Evolutionary conservation across 2,329 filamentous ascomycete genomes (phyloP).

Genomic region (Phialophora chinensis): DNA sequence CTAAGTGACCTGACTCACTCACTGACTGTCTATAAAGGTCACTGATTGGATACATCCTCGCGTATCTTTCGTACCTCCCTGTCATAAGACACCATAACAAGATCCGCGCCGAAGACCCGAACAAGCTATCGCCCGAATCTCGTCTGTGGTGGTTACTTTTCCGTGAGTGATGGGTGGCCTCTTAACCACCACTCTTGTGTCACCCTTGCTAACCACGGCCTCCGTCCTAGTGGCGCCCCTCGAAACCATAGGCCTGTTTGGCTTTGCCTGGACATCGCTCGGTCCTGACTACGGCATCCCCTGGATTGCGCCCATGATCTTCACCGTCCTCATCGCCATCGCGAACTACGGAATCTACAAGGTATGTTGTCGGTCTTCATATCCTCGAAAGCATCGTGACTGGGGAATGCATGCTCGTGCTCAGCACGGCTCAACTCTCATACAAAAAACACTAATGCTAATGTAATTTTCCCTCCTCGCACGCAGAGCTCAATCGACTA

Average conservation of each 20-base stretch:
- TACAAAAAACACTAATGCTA: background rate
- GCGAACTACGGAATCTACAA: slow-evolving; percentile 58
- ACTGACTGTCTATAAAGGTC: slow-evolving; percentile 44
- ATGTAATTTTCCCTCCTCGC: background rate
- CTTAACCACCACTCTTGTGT: background rate
- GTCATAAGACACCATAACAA: slow-evolving; percentile 55
- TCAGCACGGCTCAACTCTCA: slow-evolving; percentile 9
- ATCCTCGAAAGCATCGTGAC: background rate
- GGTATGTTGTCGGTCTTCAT: background rate
- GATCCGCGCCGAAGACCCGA: slow-evolving; percentile 49
- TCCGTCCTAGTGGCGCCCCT: slow-evolving; percentile 56
- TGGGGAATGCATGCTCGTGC: slow-evolving; percentile 22
- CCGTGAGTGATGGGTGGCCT: slow-evolving; percentile 42
- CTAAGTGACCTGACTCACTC: background rate
- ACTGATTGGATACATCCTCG: slow-evolving; percentile 63
- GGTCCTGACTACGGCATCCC: slow-evolving; percentile 58
- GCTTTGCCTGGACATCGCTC: slow-evolving; percentile 65
- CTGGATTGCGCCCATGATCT: slow-evolving; percentile 68
- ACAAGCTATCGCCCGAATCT: slow-evolving; percentile 65
- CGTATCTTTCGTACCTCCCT: slow-evolving; percentile 62
- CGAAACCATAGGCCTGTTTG: slow-evolving; percentile 64
- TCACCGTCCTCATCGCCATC: slow-evolving; percentile 64
- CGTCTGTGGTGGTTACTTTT: slow-evolving; percentile 66
- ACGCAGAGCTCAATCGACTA: slow-evolving; percentile 67
- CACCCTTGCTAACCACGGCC: background rate